These are phyloP conservation scores for Penicillium frequentans DNA, from an alignment of 2,329 filamentous ascomycete genomes.

Conservation along the genomic window DNA sequence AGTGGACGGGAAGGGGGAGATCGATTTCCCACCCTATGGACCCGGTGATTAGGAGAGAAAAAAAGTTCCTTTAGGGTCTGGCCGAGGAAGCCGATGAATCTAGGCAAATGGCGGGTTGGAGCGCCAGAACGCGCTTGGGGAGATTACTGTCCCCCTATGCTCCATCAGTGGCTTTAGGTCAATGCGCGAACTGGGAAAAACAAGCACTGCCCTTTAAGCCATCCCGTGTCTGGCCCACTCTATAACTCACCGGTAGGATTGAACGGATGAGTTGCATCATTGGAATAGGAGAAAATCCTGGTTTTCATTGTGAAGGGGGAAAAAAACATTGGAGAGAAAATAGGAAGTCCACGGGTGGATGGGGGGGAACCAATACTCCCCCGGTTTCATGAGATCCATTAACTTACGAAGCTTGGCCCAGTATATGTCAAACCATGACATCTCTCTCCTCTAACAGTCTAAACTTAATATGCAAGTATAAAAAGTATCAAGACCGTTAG, in stretches of 20 bases:
- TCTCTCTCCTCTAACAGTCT: neutral
- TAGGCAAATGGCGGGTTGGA: slow-evolving; percentile 1
- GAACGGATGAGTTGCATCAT: slow-evolving; percentile 2
- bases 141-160: slow-evolving; percentile 1
- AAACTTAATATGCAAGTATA: slow-evolving; percentile 2
- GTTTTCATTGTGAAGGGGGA: neutral
- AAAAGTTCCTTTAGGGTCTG: neutral
- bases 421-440: slow-evolving; percentile 4
- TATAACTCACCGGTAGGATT: neutral
- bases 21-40: neutral
- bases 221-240: slow-evolving; percentile 25
- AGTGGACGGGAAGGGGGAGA: neutral
- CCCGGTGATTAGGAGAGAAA: neutral
- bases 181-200: slow-evolving; percentile 5
- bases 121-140: slow-evolving; percentile 5
- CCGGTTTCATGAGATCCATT: neutral
- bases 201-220: slow-evolving; percentile 11
- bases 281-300: neutral
- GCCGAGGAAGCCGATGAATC: slow-evolving; percentile 2
- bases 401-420: neutral
- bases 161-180: slow-evolving; percentile 2
- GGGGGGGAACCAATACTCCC: neutral
- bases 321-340: neutral
- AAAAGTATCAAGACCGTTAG: slow-evolving; percentile 2
- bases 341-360: neutral